Evolutionary conservation across 192 early-diverging fungal species (phyloP).

Genomic region (Linnemannia schmuckeri): DNA sequence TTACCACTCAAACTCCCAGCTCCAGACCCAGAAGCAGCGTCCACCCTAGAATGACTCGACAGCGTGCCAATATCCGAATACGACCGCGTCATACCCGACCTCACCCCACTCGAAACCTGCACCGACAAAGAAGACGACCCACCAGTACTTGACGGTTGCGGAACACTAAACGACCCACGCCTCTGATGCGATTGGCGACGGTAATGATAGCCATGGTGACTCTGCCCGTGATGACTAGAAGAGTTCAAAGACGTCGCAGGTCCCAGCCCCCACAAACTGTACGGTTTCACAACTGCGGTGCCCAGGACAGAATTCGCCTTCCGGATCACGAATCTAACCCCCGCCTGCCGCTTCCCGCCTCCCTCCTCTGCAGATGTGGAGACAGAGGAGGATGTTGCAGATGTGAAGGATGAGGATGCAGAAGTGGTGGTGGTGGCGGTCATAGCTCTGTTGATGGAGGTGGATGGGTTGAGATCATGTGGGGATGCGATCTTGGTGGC

Average conservation of each 20-base stretch:
- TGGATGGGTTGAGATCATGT: slow-evolving; percentile 9
- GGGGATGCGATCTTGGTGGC: slow-evolving; percentile 42
- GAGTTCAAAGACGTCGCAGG: slow-evolving; percentile 11
- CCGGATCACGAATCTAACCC: slow-evolving; percentile 42
- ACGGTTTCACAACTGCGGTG: slow-evolving; percentile 37
- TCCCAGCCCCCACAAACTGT: slow-evolving; percentile 51
- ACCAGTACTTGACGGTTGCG: not conserved
- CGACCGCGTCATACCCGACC: slow-evolving; percentile 7
- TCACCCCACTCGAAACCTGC: not conserved
- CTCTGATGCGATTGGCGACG: slow-evolving; percentile 17
- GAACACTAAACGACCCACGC: not conserved
- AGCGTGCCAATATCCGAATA: slow-evolving; percentile 9
- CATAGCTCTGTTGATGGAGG: not conserved
- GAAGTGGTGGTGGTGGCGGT: not conserved
- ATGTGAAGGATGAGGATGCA: not conserved
- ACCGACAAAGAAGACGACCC: not conserved
- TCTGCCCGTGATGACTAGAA: not conserved
- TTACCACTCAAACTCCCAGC: not conserved
- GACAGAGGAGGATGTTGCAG: not conserved
- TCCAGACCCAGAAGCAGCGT: not conserved
- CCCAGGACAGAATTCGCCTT: slow-evolving; percentile 46
- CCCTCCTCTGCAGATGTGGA: not conserved
- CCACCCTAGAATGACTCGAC: not conserved
- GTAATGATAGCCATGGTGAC: slow-evolving; percentile 16
- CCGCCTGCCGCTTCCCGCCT: not conserved